phyloP scores from a whole-genome alignment of 2,329 filamentous ascomycete species.

The Colletotrichum spinosum region DNA sequence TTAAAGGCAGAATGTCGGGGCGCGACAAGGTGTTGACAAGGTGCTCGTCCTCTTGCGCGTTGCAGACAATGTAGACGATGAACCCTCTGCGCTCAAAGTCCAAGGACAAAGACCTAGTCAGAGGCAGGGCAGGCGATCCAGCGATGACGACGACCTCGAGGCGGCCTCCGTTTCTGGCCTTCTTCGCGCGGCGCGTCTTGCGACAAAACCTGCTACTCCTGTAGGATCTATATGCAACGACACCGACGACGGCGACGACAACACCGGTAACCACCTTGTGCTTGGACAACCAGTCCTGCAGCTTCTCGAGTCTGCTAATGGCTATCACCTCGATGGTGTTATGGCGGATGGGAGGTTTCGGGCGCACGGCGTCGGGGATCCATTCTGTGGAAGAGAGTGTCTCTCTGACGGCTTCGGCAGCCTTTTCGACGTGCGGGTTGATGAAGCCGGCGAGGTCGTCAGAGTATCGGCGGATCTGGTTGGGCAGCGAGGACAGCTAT shows the following conservation, averaged over 20 bases:
- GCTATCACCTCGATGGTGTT: conserved; percentile 48
- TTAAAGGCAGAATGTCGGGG: conserved; percentile 83
- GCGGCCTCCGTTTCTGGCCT: conserved; percentile 84
- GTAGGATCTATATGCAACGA: conserved; percentile 66
- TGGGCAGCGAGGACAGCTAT: conserved; percentile 64
- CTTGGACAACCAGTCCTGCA: conserved; percentile 77
- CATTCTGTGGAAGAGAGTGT: conserved; percentile 75
- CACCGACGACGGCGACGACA: conserved; percentile 77
- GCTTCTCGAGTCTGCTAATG: conserved; percentile 58
- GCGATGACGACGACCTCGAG: conserved; percentile 90
- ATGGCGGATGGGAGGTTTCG: conserved; percentile 60
- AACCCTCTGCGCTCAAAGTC: conserved; percentile 94
- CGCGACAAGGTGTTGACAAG: conserved; percentile 81
- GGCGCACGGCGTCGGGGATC: conserved; percentile 77
- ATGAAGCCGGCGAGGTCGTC: conserved; percentile 81
- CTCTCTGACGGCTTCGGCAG: conserved; percentile 78
- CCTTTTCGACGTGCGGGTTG: conserved; percentile 82
- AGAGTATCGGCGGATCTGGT: conserved; percentile 78
- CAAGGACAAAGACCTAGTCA: conserved; percentile 84
- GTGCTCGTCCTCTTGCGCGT: conserved; percentile 85
- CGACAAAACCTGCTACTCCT: conserved; percentile 66
- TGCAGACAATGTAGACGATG: conserved; percentile 91
- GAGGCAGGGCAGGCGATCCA: conserved; percentile 85
- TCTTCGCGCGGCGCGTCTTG: conserved; percentile 79
- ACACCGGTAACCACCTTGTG: conserved; percentile 81